phyloP scores from a whole-genome alignment of 352 stramenopile species.

The Pythium brachiatum region DNA sequence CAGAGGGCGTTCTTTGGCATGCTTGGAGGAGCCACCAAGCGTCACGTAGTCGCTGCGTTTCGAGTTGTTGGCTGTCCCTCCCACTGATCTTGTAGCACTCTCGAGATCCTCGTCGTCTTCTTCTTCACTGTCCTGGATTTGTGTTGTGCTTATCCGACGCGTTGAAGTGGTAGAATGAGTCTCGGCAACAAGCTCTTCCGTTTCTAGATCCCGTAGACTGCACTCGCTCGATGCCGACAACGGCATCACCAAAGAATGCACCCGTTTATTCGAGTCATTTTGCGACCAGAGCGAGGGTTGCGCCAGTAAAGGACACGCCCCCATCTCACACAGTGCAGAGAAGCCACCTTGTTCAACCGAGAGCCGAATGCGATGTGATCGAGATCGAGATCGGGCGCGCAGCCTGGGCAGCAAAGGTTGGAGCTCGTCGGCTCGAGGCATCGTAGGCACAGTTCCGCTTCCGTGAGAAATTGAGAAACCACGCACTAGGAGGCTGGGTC shows the following conservation, averaged over 20 bases:
- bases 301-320: background rate
- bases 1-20: background rate
- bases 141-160: background rate
- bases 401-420: no score
- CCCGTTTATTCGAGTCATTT: background rate
- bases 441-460: background rate
- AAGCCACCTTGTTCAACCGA: background rate
- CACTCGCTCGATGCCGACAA: slow-evolving; percentile 4
- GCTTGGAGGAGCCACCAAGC: background rate
- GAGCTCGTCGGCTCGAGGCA: background rate
- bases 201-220: slow-evolving; percentile 9
- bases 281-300: background rate
- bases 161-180: slow-evolving; percentile 1
- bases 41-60: slow-evolving; percentile 2
- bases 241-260: background rate
- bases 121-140: slow-evolving; percentile 1
- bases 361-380: background rate
- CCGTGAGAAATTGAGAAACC: background rate
- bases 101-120: background rate
- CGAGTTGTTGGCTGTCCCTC: background rate
- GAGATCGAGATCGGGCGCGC: background rate
- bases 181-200: slow-evolving; percentile 8
- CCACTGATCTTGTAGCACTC: background rate
- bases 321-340: background rate
- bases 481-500: background rate